Percentiles rank a stretch among this genome's conserved stretches.
Conservation (phyloP, 116 monocot species). For the Posidonia oceanica region DNA sequence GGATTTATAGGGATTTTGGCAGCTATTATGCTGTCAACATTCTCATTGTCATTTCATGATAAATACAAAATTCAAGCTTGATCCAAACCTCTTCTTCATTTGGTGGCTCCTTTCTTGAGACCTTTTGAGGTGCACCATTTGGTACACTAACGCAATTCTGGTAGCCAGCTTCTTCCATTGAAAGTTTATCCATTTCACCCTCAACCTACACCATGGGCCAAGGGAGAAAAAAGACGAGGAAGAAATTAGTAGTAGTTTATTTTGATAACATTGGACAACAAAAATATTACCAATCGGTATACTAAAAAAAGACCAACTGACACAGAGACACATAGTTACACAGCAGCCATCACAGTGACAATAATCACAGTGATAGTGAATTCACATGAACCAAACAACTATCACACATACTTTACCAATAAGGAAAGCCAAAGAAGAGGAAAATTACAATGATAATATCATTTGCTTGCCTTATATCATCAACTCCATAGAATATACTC, state of each 20-base stretch:
- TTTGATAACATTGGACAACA: background rate
- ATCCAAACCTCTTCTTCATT: conserved; percentile 37
- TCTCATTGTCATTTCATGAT: background rate
- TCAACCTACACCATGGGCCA: conserved; percentile 46
- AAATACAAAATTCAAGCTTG: background rate
- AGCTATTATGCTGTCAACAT: background rate
- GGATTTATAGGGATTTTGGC: background rate
- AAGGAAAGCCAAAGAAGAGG: conserved; percentile 4
- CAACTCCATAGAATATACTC: conserved; percentile 82
- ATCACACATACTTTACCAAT: background rate
- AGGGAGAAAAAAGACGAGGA: background rate
- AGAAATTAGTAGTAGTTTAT: background rate
- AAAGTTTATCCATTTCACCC: conserved; percentile 94
- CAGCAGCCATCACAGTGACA: too few species aligned
- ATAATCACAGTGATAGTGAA: background rate
- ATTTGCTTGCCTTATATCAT: conserved; percentile 59
- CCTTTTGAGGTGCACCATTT: conserved; percentile 52
- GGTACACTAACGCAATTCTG: conserved; percentile 90
- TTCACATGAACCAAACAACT: background rate
- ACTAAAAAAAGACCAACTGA: too few species aligned
- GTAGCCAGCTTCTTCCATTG: conserved; percentile 90
- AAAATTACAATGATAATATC: conserved; percentile 77
- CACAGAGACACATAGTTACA: too few species aligned
- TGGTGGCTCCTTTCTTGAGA: conserved; percentile 24
- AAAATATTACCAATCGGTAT: background rate